These are phyloP conservation scores for Acacia acuminata DNA, from an alignment of 306 rosid species.

Conservation along the genomic window DNA sequence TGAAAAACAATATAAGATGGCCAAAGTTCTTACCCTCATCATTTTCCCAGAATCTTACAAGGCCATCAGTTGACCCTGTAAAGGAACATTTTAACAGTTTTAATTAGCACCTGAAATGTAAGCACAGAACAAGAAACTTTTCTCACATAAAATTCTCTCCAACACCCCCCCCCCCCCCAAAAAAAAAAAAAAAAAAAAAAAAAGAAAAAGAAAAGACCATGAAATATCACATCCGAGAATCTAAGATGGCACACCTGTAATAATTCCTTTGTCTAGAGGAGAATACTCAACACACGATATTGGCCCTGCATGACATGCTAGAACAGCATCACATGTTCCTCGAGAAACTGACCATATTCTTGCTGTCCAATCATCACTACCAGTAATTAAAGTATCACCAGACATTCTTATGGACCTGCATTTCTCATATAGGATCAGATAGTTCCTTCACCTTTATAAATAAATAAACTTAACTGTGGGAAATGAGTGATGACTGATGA, in stretches of 20 bases:
- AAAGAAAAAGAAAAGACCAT: not conserved
- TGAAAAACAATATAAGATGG: slow-evolving; percentile 19
- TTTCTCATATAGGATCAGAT: slow-evolving; percentile 18
- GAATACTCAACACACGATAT: slow-evolving; percentile 89
- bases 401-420: slow-evolving; percentile 97
- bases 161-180: not conserved
- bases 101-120: slow-evolving; percentile 25
- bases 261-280: slow-evolving; percentile 81
- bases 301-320: slow-evolving; percentile 99
- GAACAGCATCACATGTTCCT: slow-evolving; percentile 97
- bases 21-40: slow-evolving; percentile 71
- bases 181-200: not conserved
- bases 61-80: slow-evolving; percentile 95
- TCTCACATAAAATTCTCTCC: slow-evolving; percentile 27
- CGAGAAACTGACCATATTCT: slow-evolving; percentile 92
- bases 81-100: slow-evolving; percentile 38
- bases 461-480: not conserved
- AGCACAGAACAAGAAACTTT: slow-evolving; percentile 11
- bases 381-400: slow-evolving; percentile 88
- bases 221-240: slow-evolving; percentile 16
- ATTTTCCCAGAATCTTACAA: slow-evolving; percentile 95
- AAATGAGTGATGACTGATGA: slow-evolving; percentile 6
- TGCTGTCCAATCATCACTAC: slow-evolving; percentile 99
- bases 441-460: slow-evolving; percentile 24
- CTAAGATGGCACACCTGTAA: slow-evolving; percentile 61